Conservation (phyloP, 345 rosid species). For the Geranium rotundifolium region DNA sequence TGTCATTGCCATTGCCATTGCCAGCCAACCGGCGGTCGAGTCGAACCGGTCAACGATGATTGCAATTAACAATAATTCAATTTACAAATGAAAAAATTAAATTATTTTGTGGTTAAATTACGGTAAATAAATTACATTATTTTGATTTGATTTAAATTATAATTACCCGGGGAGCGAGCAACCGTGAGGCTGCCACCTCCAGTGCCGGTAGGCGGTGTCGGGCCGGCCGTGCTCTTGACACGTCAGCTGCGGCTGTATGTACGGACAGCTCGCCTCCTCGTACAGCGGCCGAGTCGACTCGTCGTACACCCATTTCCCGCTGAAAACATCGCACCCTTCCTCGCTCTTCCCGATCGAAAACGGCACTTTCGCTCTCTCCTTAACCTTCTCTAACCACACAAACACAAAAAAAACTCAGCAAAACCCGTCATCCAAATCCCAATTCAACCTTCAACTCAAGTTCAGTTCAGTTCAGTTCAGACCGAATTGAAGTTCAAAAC, state of each 20-base stretch:
- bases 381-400: slow-evolving; percentile 7
- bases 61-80: too few relatives aligned
- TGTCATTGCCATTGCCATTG: too few relatives aligned
- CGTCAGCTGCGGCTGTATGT: slow-evolving; percentile 90
- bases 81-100: too few relatives aligned
- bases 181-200: slow-evolving; percentile 91
- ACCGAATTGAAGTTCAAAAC: too few relatives aligned
- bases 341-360: slow-evolving; percentile 43
- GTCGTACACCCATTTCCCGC: slow-evolving; percentile 85
- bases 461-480: too few relatives aligned
- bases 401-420: too few relatives aligned
- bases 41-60: too few relatives aligned
- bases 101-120: too few relatives aligned
- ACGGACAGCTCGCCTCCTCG: slow-evolving; percentile 87
- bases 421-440: background rate
- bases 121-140: too few relatives aligned
- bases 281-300: slow-evolving; percentile 59
- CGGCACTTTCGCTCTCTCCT: slow-evolving; percentile 30
- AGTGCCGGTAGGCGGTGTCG: slow-evolving; percentile 55
- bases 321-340: slow-evolving; percentile 60
- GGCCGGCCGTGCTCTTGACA: slow-evolving; percentile 92
- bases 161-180: slow-evolving; percentile 74
- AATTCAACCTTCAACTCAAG: background rate
- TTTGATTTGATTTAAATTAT: too few relatives aligned
- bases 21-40: too few relatives aligned